A percentile compares a stretch with the other conserved stretches of the same genome.
Conservation (phyloP, 257 asterid species). For the Voacanga thouarsii region DNA sequence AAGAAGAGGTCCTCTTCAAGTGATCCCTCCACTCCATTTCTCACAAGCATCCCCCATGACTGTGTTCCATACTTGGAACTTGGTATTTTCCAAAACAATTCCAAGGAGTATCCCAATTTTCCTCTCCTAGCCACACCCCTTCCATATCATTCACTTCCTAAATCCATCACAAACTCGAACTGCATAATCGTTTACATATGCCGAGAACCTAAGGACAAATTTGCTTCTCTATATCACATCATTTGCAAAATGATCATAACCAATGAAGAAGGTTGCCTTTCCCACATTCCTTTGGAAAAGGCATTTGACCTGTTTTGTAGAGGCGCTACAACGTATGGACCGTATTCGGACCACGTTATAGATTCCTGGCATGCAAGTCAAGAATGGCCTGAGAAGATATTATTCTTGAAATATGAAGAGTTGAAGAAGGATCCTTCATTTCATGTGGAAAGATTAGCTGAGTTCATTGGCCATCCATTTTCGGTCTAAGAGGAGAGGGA, state of each 20-base stretch:
- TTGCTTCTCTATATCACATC: constrained; percentile 39
- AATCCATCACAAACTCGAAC: constrained; percentile 26
- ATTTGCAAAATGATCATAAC: constrained; percentile 20
- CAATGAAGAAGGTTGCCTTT: neutral
- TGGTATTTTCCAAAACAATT: neutral
- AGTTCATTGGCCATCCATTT: constrained; percentile 33
- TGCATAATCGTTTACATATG: constrained; percentile 43
- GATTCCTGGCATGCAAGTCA: constrained; percentile 31
- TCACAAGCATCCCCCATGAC: neutral
- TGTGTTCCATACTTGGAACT: constrained; percentile 7
- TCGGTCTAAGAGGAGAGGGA: constrained; percentile 19
- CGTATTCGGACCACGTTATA: constrained; percentile 28
- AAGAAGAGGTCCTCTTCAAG: neutral
- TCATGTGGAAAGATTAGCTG: constrained; percentile 29
- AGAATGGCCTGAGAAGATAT: constrained; percentile 29
- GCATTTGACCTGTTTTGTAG: constrained; percentile 28
- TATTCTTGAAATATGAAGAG: constrained; percentile 37
- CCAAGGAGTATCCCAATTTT: neutral
- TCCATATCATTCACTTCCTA: constrained; percentile 37
- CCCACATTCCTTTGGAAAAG: neutral
- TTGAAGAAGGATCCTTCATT: constrained; percentile 23
- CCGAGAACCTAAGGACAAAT: constrained; percentile 45
- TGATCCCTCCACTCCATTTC: neutral
- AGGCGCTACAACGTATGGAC: constrained; percentile 26
- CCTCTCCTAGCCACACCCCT: constrained; percentile 42